Percentiles rank a stretch among this genome's conserved stretches.
phyloP scores from a whole-genome alignment of 176 grass and related monocot genomes.

The Microstegium vimineum region DNA sequence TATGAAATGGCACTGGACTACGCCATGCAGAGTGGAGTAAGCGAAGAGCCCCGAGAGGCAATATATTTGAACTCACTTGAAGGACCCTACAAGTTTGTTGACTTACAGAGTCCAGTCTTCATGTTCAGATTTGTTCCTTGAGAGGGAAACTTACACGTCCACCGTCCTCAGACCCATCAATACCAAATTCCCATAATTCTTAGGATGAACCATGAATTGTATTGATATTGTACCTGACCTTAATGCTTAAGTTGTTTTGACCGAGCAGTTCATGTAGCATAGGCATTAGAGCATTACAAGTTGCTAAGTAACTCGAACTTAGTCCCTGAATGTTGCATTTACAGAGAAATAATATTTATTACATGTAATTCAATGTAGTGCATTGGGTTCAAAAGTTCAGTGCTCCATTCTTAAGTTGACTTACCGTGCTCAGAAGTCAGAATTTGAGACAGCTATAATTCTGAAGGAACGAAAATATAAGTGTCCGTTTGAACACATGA shows the following conservation, averaged over 20 bases:
- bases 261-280: neutral
- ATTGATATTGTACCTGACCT: neutral
- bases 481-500: too few species aligned
- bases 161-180: neutral
- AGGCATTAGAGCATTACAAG: neutral
- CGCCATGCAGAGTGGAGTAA: conserved; percentile 78
- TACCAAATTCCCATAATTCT: neutral
- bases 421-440: neutral
- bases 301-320: neutral
- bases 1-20: conserved; percentile 97
- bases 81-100: conserved; percentile 56
- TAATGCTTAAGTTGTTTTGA: neutral
- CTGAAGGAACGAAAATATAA: too few species aligned
- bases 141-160: neutral
- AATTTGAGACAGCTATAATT: neutral
- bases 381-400: neutral
- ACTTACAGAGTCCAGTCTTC: conserved; percentile 71
- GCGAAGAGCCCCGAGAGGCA: conserved; percentile 77
- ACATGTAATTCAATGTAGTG: neutral
- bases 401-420: neutral
- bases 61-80: conserved; percentile 80
- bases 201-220: neutral
- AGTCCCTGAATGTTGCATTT: neutral
- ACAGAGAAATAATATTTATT: neutral
- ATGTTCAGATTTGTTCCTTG: conserved; percentile 63